Conservation (phyloP, 176 grass and related monocot genomes). For the Panicum miliaceum region DNA sequence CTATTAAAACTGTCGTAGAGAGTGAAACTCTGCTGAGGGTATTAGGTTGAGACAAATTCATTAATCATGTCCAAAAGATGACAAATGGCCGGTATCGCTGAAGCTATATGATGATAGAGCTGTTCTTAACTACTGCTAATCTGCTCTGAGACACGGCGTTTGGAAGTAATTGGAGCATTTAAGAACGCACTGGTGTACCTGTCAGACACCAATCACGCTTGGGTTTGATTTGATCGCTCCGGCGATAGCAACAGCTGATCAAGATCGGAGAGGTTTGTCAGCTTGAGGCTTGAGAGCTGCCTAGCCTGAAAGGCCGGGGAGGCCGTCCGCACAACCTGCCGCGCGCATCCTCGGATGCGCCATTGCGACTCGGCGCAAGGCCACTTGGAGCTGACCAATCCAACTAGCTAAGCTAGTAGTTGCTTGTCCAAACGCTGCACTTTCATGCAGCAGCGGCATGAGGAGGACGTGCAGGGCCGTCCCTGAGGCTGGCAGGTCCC, state of each 20-base stretch:
- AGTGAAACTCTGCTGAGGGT: background rate
- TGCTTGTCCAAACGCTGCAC: conserved; percentile 17
- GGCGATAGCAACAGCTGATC: background rate
- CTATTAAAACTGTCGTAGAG: background rate
- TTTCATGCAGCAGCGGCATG: background rate
- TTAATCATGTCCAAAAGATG: background rate
- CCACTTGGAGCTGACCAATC: background rate
- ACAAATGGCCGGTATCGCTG: background rate
- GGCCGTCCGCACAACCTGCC: conserved; percentile 25
- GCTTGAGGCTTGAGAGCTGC: background rate
- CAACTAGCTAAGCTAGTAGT: background rate
- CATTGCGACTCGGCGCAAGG: background rate
- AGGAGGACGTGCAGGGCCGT: background rate
- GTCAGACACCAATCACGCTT: background rate
- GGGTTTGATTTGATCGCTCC: background rate
- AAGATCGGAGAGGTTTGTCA: background rate
- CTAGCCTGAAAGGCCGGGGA: conserved; percentile 39
- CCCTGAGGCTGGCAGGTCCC: background rate
- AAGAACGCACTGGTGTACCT: background rate
- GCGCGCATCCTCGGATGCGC: conserved; percentile 16
- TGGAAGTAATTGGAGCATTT: background rate
- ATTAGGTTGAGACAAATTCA: background rate
- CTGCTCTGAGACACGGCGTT: background rate
- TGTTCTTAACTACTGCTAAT: background rate
- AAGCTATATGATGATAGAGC: background rate